Percentiles rank a stretch among this genome's conserved stretches.
These are phyloP conservation scores for Ceratonia siliqua DNA, from an alignment of 306 rosid genomes.

Conservation along the genomic window DNA sequence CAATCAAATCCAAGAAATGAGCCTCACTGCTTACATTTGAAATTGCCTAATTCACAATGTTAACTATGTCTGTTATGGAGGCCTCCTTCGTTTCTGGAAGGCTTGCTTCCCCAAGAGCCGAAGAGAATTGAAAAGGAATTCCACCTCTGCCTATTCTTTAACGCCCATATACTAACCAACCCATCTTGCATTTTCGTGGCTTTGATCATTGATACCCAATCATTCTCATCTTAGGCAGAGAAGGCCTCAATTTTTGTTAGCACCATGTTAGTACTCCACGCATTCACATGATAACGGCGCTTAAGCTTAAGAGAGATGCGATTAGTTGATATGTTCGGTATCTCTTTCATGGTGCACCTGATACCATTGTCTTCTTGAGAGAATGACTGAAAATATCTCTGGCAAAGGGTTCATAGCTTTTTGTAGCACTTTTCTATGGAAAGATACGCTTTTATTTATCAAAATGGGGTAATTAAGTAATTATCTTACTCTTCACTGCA, in stretches of 20 bases:
- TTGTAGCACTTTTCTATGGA: conserved; percentile 52
- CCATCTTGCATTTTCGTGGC: conserved; percentile 63
- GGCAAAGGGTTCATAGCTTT: conserved; percentile 50
- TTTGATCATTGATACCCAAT: conserved; percentile 39
- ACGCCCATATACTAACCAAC: conserved; percentile 82
- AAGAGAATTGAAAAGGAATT: conserved; percentile 61
- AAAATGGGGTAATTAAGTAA: no score
- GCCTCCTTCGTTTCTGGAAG: conserved; percentile 45
- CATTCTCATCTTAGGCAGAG: conserved; percentile 75
- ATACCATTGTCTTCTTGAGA: no score
- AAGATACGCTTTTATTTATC: no score
- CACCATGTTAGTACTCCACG: conserved; percentile 50
- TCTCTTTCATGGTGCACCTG: conserved; percentile 71
- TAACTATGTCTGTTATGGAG: conserved; percentile 48
- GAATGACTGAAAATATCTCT: conserved; percentile 45
- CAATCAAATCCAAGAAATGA: conserved; percentile 75
- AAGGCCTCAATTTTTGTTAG: conserved; percentile 81
- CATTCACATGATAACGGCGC: conserved; percentile 60
- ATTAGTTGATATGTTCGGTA: conserved; percentile 53
- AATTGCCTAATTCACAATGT: conserved; percentile 56
- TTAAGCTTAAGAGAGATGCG: conserved; percentile 44
- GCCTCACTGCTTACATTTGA: conserved; percentile 57
- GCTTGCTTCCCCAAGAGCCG: conserved; percentile 64
- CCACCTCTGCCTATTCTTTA: conserved; percentile 36
- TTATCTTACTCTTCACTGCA: no score